Base-by-base conservation (phyloP, 768 basidiomycete species). In the Mrakia gelida region DNA sequence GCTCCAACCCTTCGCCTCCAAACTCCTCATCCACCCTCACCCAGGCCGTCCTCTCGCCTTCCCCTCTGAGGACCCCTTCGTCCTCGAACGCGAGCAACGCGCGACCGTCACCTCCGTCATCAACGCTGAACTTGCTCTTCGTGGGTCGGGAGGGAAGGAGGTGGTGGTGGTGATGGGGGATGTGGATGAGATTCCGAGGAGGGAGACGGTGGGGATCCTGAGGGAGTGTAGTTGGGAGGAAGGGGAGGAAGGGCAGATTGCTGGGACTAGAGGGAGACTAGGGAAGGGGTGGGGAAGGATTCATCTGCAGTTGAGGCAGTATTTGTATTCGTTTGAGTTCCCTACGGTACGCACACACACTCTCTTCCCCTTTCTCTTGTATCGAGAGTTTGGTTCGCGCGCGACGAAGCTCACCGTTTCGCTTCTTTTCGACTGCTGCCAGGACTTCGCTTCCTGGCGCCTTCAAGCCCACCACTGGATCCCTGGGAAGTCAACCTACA, bases 301-400 rank as follows among this genome's bases (percentile, higher is more conserved):
- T 30, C 90, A 90, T 81, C 86, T 90, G 1, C 89, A 90, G 81
- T 84, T 91, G 80, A 87, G 88, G 52, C 88, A 89, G 79, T 91
- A 86, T 81, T 73, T 90, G 45, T 90, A 91, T 83, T 89, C 88
- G 85, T 89, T 81, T 59, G 86, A 90, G 83, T 90, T 89, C 88
- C 87, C 87, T 73, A 81, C 88, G 30, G 89, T 76, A 80, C 88
- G 34, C 84, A 8, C 85, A 78, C 84, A 8, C 85, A 78, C 84
- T 68, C 88, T 87, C n/a, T 83, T 38, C 63, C 28, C 63, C 41
- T 26, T 32, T 30, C 23, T 43, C 16, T 21, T 8, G 49, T 32
- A 10, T 45, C 63, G 10, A 9, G 10, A 23, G 28, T 15, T n/a
- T n/a, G n/a, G 9, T 45, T 45, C 5, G 9, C 45, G 9, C 45